phyloP scores from a whole-genome alignment of 2,329 filamentous ascomycete genomes.

The Botrytis squamosa region DNA sequence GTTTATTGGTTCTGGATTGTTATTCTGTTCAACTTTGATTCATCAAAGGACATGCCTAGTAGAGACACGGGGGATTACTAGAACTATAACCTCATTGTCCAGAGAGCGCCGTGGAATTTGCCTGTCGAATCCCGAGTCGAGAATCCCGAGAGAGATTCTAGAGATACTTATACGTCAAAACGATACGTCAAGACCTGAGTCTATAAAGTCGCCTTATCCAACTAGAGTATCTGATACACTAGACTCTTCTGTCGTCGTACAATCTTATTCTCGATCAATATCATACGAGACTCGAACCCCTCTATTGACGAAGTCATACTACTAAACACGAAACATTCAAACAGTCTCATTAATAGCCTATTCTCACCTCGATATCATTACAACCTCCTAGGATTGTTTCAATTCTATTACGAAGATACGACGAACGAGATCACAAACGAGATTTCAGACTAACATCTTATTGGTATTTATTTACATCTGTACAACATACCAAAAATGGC shows the following conservation, averaged over 20 bases:
- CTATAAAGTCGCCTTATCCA: not conserved
- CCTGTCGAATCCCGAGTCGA: not conserved
- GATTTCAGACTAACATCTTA: not conserved
- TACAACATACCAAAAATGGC: conserved; percentile 18
- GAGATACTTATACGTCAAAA: not conserved
- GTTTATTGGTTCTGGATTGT: not conserved
- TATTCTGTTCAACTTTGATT: not conserved
- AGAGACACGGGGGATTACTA: not conserved
- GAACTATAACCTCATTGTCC: not conserved
- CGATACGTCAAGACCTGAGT: not conserved
- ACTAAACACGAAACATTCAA: not conserved
- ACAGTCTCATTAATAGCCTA: not conserved
- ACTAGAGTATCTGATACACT: not conserved
- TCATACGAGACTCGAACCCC: not conserved
- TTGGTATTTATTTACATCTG: not conserved
- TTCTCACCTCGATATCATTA: not conserved
- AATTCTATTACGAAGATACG: conserved; percentile 1
- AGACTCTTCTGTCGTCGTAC: not conserved
- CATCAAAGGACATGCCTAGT: no score
- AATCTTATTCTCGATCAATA: not conserved
- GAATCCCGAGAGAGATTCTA: not conserved
- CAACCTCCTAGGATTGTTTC: not conserved
- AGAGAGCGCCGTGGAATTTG: not conserved
- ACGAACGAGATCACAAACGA: not conserved
- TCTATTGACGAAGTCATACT: not conserved